Percentiles rank a stretch among this genome's conserved stretches.
Conservation (phyloP, 2,329 filamentous ascomycete genomes). For the Aureobasidium lini region DNA sequence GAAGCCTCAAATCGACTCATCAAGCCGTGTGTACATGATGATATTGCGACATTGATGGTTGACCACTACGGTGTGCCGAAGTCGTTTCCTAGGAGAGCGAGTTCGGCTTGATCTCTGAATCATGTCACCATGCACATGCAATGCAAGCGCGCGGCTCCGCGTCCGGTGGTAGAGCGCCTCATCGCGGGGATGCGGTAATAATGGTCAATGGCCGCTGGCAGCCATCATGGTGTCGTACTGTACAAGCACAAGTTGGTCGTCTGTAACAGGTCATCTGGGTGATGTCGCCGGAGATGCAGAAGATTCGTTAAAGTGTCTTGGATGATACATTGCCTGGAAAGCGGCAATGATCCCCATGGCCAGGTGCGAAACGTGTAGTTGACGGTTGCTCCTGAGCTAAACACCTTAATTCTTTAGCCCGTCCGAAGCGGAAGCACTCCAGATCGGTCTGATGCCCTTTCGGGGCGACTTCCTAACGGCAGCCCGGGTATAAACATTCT, state of each 20-base stretch:
- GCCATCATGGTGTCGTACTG: neutral
- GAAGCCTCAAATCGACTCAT: neutral
- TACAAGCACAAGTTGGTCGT: neutral
- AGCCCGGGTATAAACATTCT: neutral
- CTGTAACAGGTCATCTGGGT: neutral
- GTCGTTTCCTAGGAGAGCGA: neutral
- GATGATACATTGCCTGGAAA: neutral
- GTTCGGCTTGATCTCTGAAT: neutral
- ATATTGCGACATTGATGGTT: neutral
- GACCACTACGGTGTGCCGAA: conserved; percentile 3
- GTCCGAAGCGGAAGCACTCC: neutral
- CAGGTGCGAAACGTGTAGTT: conserved; percentile 1
- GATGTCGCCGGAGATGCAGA: conserved; percentile 2
- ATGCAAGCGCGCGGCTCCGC: conserved; percentile 13
- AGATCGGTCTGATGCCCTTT: conserved; percentile 12
- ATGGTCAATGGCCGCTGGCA: neutral
- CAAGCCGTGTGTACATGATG: neutral
- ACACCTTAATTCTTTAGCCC: neutral
- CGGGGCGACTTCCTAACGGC: neutral
- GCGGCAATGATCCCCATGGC: neutral
- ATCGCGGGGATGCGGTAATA: neutral
- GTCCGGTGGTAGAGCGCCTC: neutral
- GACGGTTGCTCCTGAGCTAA: conserved; percentile 6
- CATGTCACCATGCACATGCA: conserved; percentile 10
- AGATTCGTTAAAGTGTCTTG: conserved; percentile 9